Base-by-base conservation (phyloP, 345 rosid genomes). In the Rhizophora apiculata region DNA sequence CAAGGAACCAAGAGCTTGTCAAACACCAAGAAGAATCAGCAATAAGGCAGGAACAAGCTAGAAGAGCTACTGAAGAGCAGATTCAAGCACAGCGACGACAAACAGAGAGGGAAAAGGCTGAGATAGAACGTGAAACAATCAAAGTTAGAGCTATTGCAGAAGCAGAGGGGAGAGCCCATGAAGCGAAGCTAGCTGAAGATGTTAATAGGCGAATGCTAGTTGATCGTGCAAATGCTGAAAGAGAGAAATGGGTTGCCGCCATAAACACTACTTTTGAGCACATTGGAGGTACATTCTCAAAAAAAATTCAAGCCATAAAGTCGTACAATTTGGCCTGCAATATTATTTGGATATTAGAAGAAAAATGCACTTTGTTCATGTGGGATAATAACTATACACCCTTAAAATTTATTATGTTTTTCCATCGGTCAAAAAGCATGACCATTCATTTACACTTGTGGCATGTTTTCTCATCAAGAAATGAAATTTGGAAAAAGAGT, bases 131-230 rank as follows among this genome's bases (percentile, higher is more conserved):
- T 64, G 97, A 95, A 82, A 95, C 99, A 68, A 92, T 95, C 74
- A 82, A 89, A 69, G 96, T 92, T 70, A 86, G 82, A 81, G 93
- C 96, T 60, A 89, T 95, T 82, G 97, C 99, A n/a, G 97, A 95
- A 79, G 99, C 97, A 64, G 97, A 92, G 84, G 99, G 96, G 77
- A 88, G 99, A 77, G 97, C 96, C 30, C 96, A 91, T 79, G 99
- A 95, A 70, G 92, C 93, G 5, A 95, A 89, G 88, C 87, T 95
- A 59, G 86, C 96, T 70, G 99, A 95, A 74, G 99, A 95, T 63
- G 92, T 95, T 57, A 91, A 95, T 68, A 81, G 99, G 76, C 74
- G 96, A 76, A 84, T 95, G 34, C 89, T 95, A 32, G 62, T 89
- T 53, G 99, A 95, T 84, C 96, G 93, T 76, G 97, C 99, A 55